Evolutionary conservation across 768 basidiomycete genomes (phyloP).

Genomic region (Termitomyces sp.): DNA sequence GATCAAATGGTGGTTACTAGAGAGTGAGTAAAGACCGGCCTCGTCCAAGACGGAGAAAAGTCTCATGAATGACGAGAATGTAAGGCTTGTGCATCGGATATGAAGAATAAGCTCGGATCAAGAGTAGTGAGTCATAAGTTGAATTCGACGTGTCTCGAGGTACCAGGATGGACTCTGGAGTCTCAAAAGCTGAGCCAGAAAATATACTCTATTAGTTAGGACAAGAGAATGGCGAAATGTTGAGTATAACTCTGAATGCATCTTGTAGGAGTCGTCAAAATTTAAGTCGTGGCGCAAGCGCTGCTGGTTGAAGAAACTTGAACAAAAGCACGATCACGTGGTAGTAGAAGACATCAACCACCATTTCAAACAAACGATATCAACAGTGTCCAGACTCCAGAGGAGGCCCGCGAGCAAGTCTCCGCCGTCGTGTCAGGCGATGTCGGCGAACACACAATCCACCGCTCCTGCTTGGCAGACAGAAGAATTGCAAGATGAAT

Average conservation of each 20-base stretch:
- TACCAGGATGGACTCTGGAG: too few species aligned
- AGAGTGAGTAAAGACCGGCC: too few species aligned
- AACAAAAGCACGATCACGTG: conserved; percentile 23
- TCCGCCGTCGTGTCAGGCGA: conserved; percentile 22
- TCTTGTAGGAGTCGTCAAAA: neutral
- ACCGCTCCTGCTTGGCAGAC: conserved; percentile 75
- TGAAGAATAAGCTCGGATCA: too few species aligned
- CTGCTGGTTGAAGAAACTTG: neutral
- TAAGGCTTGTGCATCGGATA: neutral
- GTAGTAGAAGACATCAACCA: conserved; percentile 4
- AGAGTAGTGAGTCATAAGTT: neutral
- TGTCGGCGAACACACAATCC: conserved; percentile 22
- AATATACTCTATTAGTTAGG: too few species aligned
- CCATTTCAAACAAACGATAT: conserved; percentile 3
- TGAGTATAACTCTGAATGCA: neutral
- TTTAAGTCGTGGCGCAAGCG: conserved; percentile 4
- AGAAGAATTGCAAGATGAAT: conserved; percentile 88
- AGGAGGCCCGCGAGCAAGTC: conserved; percentile 3
- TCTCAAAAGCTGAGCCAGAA: too few species aligned
- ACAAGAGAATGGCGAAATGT: too few species aligned
- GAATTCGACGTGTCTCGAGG: too few species aligned
- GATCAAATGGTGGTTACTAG: neutral
- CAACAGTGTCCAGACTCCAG: neutral
- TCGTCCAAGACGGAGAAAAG: neutral
- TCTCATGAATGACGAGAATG: neutral